Percentiles rank a stretch among this genome's conserved stretches.
phyloP scores from a whole-genome alignment of 2,329 filamentous ascomycete genomes.

The Fusarium stilboides region DNA sequence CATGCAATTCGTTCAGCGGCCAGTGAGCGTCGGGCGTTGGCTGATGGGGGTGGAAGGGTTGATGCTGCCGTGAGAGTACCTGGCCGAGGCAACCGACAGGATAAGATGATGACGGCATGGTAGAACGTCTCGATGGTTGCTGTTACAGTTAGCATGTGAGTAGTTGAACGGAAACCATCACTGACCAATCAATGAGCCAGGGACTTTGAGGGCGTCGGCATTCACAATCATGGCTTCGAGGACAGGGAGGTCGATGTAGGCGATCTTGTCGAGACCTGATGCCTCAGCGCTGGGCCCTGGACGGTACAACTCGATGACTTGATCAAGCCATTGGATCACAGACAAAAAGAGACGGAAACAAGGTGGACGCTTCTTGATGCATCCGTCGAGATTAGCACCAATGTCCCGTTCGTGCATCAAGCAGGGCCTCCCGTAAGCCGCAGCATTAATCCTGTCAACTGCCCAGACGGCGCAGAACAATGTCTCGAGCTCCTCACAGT shows the following conservation, averaged over 20 bases:
- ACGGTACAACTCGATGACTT: slow-evolving; percentile 73
- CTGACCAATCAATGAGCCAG: slow-evolving; percentile 66
- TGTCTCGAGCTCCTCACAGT: slow-evolving; percentile 61
- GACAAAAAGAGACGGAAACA: slow-evolving; percentile 71
- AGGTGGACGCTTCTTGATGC: slow-evolving; percentile 66
- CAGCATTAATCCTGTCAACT: slow-evolving; percentile 71
- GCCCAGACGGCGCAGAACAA: slow-evolving; percentile 74
- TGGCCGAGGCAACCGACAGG: slow-evolving; percentile 67
- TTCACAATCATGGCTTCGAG: slow-evolving; percentile 72
- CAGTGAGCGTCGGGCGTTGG: slow-evolving; percentile 70
- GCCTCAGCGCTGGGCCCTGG: slow-evolving; percentile 63
- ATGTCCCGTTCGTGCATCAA: slow-evolving; percentile 74
- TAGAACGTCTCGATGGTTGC: slow-evolving; percentile 75
- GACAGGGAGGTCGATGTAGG: slow-evolving; percentile 68
- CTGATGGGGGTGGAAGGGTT: slow-evolving; percentile 63
- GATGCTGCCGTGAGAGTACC: slow-evolving; percentile 58
- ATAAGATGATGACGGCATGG: slow-evolving; percentile 74
- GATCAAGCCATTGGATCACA: slow-evolving; percentile 69
- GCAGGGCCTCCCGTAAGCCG: slow-evolving; percentile 72
- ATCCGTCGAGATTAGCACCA: slow-evolving; percentile 66
- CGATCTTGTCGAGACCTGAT: slow-evolving; percentile 60
- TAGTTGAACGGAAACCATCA: background rate
- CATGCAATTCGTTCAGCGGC: slow-evolving; percentile 71
- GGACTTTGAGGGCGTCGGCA: slow-evolving; percentile 65
- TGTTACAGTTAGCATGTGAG: slow-evolving; percentile 50